Evolutionary conservation across 345 rosid genomes (phyloP).

Genomic region (Lepidium aucheri): DNA sequence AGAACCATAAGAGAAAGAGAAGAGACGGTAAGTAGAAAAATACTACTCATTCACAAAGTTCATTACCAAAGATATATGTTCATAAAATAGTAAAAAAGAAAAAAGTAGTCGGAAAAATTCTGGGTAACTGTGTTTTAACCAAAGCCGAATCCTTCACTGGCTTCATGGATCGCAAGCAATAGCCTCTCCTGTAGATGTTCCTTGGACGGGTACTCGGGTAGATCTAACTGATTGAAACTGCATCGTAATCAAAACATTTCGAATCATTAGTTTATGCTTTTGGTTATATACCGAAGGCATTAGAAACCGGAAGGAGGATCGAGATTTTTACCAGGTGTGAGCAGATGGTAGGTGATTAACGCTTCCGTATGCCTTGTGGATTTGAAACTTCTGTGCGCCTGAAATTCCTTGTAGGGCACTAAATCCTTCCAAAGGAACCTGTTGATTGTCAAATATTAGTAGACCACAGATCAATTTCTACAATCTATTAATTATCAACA

Average conservation of each 20-base stretch:
- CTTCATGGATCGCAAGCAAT: conserved; percentile 94
- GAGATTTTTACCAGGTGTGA: conserved; percentile 68
- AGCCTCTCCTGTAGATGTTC: conserved; percentile 85
- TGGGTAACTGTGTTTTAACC: conserved; percentile 33
- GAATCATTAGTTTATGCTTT: neutral
- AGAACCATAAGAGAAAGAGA: neutral
- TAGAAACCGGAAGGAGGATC: neutral
- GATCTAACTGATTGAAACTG: conserved; percentile 97
- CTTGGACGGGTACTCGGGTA: conserved; percentile 93
- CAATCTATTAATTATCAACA: neutral
- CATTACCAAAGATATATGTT: neutral
- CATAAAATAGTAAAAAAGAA: neutral
- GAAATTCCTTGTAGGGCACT: conserved; percentile 97
- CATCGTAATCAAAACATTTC: neutral
- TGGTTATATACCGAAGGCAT: neutral
- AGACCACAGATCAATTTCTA: neutral
- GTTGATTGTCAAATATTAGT: neutral
- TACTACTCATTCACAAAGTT: conserved; percentile 18
- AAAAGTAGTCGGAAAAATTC: neutral
- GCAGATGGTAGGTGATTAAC: conserved; percentile 91
- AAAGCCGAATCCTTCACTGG: conserved; percentile 90
- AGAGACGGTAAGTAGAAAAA: neutral
- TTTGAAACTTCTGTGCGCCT: conserved; percentile 91
- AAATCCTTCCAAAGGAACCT: conserved; percentile 98
- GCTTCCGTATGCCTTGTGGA: conserved; percentile 98